A percentile compares a stretch with the other conserved stretches of the same genome.
These are phyloP conservation scores for Aspergillus incahuasiensis DNA, from an alignment of 495 filamentous ascomycete species.

Conservation along the genomic window DNA sequence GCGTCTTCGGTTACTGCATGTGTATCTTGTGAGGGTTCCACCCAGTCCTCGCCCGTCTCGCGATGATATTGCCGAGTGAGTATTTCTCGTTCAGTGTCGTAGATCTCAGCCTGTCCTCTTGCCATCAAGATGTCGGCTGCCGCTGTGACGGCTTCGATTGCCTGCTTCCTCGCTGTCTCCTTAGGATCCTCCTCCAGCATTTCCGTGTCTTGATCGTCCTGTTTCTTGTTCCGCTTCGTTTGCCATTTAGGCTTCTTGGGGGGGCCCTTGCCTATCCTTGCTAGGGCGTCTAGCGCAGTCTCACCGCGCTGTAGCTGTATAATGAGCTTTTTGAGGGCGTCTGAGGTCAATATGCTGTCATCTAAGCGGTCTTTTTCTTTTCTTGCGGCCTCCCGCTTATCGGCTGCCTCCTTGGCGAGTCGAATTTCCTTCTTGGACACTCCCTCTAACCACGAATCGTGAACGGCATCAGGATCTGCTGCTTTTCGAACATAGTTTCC, in stretches of 20 bases:
- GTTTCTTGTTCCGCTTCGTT: conserved; percentile 53
- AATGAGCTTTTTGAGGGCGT: conserved; percentile 70
- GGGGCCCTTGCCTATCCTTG: conserved; percentile 67
- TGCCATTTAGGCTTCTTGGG: conserved; percentile 59
- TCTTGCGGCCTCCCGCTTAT: conserved; percentile 74
- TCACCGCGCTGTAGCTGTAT: conserved; percentile 71
- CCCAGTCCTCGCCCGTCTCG: conserved; percentile 91
- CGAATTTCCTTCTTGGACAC: conserved; percentile 91
- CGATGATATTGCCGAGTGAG: conserved; percentile 75
- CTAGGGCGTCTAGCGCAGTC: conserved; percentile 83
- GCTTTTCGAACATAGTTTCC: conserved; percentile 94
- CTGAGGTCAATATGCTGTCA: conserved; percentile 69
- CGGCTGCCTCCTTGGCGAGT: conserved; percentile 78
- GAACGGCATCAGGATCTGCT: conserved; percentile 78
- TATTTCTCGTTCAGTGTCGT: conserved; percentile 81
- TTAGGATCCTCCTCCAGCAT: conserved; percentile 80
- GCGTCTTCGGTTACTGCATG: conserved; percentile 21
- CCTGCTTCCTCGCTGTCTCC: conserved; percentile 61
- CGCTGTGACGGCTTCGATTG: conserved; percentile 78
- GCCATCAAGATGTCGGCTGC: conserved; percentile 81
- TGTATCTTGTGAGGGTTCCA: conserved; percentile 50
- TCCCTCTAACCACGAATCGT: conserved; percentile 90
- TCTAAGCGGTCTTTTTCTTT: conserved; percentile 63
- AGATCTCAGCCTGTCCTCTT: conserved; percentile 78
- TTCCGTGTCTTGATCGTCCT: conserved; percentile 49